Base-by-base conservation (phyloP, 192 early-diverging fungal species). In the Ambispora gerdemannii region DNA sequence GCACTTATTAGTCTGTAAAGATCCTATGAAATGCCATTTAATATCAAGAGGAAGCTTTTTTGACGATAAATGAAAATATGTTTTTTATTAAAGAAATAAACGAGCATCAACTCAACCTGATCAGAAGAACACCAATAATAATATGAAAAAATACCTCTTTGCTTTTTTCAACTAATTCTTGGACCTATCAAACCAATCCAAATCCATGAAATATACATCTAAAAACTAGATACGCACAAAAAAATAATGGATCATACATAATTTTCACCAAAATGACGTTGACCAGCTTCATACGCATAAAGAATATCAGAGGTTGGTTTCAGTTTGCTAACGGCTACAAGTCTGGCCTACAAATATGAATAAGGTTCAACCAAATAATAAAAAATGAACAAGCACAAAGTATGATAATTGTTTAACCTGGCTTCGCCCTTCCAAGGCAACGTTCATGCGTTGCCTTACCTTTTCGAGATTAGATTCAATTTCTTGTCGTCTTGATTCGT, bases 221-320 rank as follows among this genome's bases (percentile, higher is more conserved):
- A 7, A 25, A 50, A 55, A 24, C 35, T 33, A 50, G 36, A 72
- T 84, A 70, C 77, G 76, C 47, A 83, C 73, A 75, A 82, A 64
- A 3, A 3, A 76, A 20, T 15, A 47, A 27, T 73, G 36, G 31
- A 13, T 22, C 82, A 72, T 81, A 92, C 92, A 81, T 93, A 93
- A 76, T 98, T 98, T 61, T 98, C 97, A 70, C 97, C 97, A 81
- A 97, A 98, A 68, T 98, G 93, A 22, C 90, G 83, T 43, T 98
- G 97, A 0, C 93, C 92, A n/a, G 72, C 58, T 33, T 88, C 82
- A 73, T 97, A 94, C 3, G 90, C 91, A 0, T 80, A 83, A 70
- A 82, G 49, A 33, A 98, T 83, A 78, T 93, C 95, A 4, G 84
- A 84, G 17, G 80, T 82, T 17, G 95, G 93, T 79, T 97, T 97